These are phyloP conservation scores for Boletus subparvulus DNA, from an alignment of 768 basidiomycete species.

Conservation along the genomic window DNA sequence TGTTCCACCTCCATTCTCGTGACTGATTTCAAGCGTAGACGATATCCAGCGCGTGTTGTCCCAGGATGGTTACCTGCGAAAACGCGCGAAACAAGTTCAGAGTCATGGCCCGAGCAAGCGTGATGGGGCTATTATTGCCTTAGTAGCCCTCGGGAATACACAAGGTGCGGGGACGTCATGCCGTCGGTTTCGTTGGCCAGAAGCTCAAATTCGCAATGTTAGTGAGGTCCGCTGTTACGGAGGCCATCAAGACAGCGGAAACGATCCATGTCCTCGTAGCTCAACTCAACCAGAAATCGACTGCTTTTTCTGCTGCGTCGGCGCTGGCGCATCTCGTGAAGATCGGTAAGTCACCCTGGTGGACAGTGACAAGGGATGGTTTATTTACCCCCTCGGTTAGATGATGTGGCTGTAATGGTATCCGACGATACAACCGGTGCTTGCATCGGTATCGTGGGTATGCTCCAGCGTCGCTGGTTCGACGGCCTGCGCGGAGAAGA, in stretches of 20 bases:
- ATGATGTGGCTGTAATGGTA: conserved; percentile 13
- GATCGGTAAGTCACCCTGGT: conserved; percentile 19
- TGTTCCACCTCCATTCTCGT: background rate
- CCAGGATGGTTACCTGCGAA: conserved; percentile 3
- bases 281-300: conserved; percentile 15
- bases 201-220: background rate
- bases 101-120: conserved; percentile 6
- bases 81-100: conserved; percentile 17
- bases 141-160: conserved; percentile 16
- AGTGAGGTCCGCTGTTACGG: conserved; percentile 10
- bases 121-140: conserved; percentile 17
- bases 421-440: conserved; percentile 4
- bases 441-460: conserved; percentile 10
- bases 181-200: background rate
- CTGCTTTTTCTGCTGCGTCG: conserved; percentile 21
- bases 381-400: conserved; percentile 6
- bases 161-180: background rate
- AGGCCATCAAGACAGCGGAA: conserved; percentile 13
- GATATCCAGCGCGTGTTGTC: conserved; percentile 9
- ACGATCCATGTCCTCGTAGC: conserved; percentile 19
- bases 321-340: conserved; percentile 15
- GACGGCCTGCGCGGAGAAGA: conserved; percentile 29
- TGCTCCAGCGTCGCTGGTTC: conserved; percentile 30
- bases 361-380: background rate
- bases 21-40: conserved; percentile 4